A percentile compares a stretch with the other conserved stretches of the same genome.
These are phyloP conservation scores for Apium graveolens DNA, from an alignment of 129 eudicot genomes.

Conservation along the genomic window DNA sequence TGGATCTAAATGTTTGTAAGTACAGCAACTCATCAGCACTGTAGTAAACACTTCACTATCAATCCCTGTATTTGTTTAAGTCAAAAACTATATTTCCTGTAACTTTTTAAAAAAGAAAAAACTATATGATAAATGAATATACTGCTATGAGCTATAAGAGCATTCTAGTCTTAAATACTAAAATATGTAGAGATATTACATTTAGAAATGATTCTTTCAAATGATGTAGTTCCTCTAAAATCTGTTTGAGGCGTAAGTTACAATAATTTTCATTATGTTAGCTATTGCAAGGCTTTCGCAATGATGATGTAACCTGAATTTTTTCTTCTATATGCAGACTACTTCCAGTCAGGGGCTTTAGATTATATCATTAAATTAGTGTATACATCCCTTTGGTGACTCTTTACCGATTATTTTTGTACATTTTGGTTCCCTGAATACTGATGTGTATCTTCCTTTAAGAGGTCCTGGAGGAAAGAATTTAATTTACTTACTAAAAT, in stretches of 20 bases:
- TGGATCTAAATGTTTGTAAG: slow-evolving; percentile 67
- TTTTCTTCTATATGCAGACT: not conserved
- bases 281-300: not conserved
- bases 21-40: slow-evolving; percentile 6
- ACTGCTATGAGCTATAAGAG: not conserved
- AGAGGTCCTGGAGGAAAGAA: not conserved
- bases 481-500: not conserved
- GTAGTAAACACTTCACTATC: not conserved
- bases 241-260: not conserved
- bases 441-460: not conserved
- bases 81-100: not conserved
- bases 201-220: not conserved
- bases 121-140: not conserved
- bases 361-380: not conserved
- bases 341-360: not conserved
- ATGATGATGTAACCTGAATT: not conserved
- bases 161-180: not conserved
- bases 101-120: not conserved
- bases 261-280: not conserved
- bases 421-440: not conserved
- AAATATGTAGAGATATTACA: not conserved
- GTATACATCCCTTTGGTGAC: not conserved
- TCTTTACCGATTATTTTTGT: not conserved
- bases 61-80: not conserved
- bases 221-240: not conserved